Evolutionary conservation across 2,329 filamentous ascomycete genomes (phyloP).

Genomic region (Pseudopithomyces chartarum): DNA sequence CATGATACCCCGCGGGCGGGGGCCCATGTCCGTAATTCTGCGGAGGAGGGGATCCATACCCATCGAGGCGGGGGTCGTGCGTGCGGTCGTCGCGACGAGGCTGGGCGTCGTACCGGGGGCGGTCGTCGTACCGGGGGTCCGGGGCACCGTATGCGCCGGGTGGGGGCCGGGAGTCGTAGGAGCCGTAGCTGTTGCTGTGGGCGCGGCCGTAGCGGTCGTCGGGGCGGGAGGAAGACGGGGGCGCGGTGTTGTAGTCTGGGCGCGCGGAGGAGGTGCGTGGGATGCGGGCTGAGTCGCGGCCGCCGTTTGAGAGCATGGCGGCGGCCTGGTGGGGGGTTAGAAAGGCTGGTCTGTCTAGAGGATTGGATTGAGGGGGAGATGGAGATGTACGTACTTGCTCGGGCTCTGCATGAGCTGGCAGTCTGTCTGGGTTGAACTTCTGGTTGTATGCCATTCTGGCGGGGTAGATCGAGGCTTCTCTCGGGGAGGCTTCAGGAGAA

Average conservation of each 20-base stretch:
- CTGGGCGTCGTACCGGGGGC: constrained; percentile 25
- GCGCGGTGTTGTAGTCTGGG: constrained; percentile 52
- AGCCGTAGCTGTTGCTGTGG: constrained; percentile 25
- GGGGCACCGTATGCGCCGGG: constrained; percentile 44
- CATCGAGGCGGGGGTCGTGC: constrained; percentile 34
- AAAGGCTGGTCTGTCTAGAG: no score
- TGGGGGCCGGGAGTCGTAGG: constrained; percentile 38
- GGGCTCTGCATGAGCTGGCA: constrained; percentile 86
- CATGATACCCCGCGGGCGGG: constrained; percentile 67
- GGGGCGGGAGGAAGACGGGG: constrained; percentile 35
- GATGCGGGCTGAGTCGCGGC: constrained; percentile 30
- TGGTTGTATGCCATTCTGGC: constrained; percentile 86
- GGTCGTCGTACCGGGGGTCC: constrained; percentile 30
- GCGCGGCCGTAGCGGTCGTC: constrained; percentile 43
- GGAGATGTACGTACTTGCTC: constrained; percentile 72
- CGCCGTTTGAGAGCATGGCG: constrained; percentile 41
- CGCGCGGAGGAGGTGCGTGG: constrained; percentile 41
- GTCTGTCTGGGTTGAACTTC: constrained; percentile 89
- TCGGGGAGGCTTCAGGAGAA: constrained; percentile 5
- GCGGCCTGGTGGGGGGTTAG: no score
- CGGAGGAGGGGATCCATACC: constrained; percentile 53
- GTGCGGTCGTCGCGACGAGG: constrained; percentile 23
- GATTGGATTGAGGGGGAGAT: no score
- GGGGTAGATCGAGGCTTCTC: constrained; percentile 5
- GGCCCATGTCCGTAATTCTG: constrained; percentile 59